A percentile compares a stretch with the other conserved stretches of the same genome.
phyloP scores from a whole-genome alignment of 352 stramenopile genomes.

The Blastocystis sp. region DNA sequence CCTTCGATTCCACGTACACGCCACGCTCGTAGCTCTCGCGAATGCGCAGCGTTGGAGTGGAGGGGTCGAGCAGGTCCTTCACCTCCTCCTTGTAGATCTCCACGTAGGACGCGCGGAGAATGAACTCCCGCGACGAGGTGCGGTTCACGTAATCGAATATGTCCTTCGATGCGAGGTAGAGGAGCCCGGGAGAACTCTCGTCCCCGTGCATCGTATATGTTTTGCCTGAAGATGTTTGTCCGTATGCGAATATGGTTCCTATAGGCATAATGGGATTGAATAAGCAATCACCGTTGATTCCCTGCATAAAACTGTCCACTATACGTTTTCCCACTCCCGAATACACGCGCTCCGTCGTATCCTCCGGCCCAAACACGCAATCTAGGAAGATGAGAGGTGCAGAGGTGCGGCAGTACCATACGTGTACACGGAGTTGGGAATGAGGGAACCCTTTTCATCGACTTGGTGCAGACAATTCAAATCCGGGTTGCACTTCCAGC shows the following conservation, averaged over 20 bases:
- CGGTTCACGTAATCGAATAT: constrained; percentile 58
- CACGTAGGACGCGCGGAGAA: constrained; percentile 92
- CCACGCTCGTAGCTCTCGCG: constrained; percentile 88
- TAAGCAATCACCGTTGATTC: constrained; percentile 70
- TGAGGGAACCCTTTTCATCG: constrained; percentile 37
- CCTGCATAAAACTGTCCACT: constrained; percentile 71
- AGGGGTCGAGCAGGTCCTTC: constrained; percentile 85
- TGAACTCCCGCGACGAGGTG: constrained; percentile 80
- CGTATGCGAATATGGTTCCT: constrained; percentile 87
- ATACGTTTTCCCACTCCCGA: constrained; percentile 70
- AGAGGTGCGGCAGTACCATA: constrained; percentile 14
- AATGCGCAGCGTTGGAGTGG: constrained; percentile 77
- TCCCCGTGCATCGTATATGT: constrained; percentile 92
- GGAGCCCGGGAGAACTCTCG: constrained; percentile 23
- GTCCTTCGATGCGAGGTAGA: constrained; percentile 64
- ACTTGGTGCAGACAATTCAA: constrained; percentile 53
- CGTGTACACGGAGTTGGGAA: constrained; percentile 60
- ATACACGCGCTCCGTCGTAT: constrained; percentile 70
- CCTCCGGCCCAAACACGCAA: constrained; percentile 71
- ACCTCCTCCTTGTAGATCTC: constrained; percentile 99
- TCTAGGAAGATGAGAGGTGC: constrained; percentile 29
- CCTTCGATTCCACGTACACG: constrained; percentile 91
- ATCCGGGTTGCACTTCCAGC: constrained; percentile 63
- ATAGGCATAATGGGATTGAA: neutral
- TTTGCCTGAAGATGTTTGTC: constrained; percentile 90